Conservation (phyloP, 208 protist species). For the Trichomonas tenax region DNA sequence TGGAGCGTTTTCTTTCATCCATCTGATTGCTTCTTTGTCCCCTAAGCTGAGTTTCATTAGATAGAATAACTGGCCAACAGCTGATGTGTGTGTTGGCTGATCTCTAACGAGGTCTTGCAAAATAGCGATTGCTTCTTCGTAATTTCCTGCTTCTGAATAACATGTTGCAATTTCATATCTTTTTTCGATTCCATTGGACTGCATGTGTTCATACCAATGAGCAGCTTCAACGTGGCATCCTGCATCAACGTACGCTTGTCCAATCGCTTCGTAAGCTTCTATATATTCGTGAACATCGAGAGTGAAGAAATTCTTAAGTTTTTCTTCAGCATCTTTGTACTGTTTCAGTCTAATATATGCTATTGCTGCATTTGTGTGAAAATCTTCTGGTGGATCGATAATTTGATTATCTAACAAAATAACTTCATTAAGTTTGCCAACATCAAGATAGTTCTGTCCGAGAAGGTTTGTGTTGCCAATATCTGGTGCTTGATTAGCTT, state of each 20-base stretch:
- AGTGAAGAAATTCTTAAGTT: neutral
- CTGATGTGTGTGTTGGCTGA: neutral
- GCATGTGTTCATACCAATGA: neutral
- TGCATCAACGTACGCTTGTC: neutral
- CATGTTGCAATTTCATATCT: neutral
- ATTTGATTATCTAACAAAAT: neutral
- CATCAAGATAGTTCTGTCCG: neutral
- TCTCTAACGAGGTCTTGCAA: neutral
- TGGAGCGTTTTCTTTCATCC: neutral
- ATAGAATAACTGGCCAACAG: neutral
- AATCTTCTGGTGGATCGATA: neutral
- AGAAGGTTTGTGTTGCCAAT: neutral
- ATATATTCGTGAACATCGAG: neutral
- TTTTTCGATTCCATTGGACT: neutral
- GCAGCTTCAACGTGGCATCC: neutral
- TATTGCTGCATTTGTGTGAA: neutral
- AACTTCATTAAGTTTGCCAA: neutral
- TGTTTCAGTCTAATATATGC: neutral
- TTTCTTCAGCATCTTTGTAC: neutral
- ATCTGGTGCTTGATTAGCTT: neutral
- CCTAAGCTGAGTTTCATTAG: neutral
- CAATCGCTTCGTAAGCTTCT: neutral
- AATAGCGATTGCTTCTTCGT: neutral
- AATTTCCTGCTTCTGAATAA: neutral
- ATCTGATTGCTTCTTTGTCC: neutral